Evolutionary conservation across 495 filamentous ascomycete genomes (phyloP), one percentile per base, ranked within the genome.

Genomic region (Aspergillus mulundensis): DNA sequence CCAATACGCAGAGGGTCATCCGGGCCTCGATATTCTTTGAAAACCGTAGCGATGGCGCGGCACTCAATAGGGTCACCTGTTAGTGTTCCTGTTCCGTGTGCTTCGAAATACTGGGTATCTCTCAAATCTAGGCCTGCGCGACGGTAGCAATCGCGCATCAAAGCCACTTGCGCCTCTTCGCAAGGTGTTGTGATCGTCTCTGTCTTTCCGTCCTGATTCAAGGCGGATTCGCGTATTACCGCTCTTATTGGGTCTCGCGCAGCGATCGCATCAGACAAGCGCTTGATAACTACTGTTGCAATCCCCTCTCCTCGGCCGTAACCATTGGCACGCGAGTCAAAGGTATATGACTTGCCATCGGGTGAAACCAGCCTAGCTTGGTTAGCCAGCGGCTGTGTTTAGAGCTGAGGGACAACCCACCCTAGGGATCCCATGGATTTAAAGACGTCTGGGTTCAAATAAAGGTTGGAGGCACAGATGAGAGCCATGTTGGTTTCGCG

Each of bases 51-150:
- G 2, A 58, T 55, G 0, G 69, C 71, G 7, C 48, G 19, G 14
- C 18, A 65, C 58, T 88, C 85, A 4, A 79, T 80, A 0, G 83
- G 83, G 59, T 87, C 86, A 16, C 84, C 84, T 5, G 73, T 68
- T 0, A 65, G 62, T 4, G 84, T 87, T 16, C 83, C 84, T 0
- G 63, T 68, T 3, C 66, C 66, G 40, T 74, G 73, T 2, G 65
- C 62, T 59, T 74, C 71, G 21, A 73, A 60, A 47, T 77, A 84
- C 19, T 59, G 60, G 7, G 40, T 42, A 7, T 42, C 3, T n/a
- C 6, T 3, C 1, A 3, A 12, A 42, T 42, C 40, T 11, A 42
- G 40, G 3, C 11, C 11, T 11, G 40, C 40, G 16, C 19, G 16
- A 18, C 16, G 16, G 40, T 42, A 42, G 16, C 16, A 18, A 11